Conservation (phyloP, 176 grass and related monocot species). For the Secale cereale region DNA sequence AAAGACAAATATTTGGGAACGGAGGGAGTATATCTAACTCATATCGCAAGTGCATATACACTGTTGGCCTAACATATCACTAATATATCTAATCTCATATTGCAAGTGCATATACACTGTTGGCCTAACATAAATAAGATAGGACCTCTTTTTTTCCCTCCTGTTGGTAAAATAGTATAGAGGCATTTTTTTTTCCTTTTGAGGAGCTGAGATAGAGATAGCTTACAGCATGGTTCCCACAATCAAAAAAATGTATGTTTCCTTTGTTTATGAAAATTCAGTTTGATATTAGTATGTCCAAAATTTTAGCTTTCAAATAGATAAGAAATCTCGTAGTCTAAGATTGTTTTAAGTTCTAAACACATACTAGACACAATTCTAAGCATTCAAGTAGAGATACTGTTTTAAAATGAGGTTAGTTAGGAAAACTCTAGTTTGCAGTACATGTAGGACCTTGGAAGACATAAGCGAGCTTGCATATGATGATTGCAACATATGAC, state of each 20-base stretch:
- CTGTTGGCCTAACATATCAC: too few species aligned
- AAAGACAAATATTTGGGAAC: too few species aligned
- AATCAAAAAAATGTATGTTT: not conserved
- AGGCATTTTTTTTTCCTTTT: not conserved
- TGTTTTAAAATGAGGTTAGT: not conserved
- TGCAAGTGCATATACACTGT: too few species aligned
- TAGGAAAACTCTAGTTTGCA: not conserved
- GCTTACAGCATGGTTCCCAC: not conserved
- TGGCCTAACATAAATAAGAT: too few species aligned
- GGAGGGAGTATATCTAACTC: too few species aligned
- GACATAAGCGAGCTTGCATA: not conserved
- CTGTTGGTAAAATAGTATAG: too few species aligned
- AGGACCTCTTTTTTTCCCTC: too few species aligned
- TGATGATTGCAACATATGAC: not conserved
- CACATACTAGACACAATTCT: not conserved
- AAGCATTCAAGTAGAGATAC: not conserved
- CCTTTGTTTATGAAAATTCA: not conserved
- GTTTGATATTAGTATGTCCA: too few species aligned
- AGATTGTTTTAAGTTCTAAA: not conserved
- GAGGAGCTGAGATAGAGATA: slow-evolving; percentile 2
- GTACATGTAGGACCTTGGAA: not conserved
- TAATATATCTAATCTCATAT: too few species aligned
- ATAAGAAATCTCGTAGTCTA: not conserved
- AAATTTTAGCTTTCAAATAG: not conserved
- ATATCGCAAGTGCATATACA: too few species aligned